phyloP scores from a whole-genome alignment of 2,329 filamentous ascomycete species.

The Fusarium continuum region DNA sequence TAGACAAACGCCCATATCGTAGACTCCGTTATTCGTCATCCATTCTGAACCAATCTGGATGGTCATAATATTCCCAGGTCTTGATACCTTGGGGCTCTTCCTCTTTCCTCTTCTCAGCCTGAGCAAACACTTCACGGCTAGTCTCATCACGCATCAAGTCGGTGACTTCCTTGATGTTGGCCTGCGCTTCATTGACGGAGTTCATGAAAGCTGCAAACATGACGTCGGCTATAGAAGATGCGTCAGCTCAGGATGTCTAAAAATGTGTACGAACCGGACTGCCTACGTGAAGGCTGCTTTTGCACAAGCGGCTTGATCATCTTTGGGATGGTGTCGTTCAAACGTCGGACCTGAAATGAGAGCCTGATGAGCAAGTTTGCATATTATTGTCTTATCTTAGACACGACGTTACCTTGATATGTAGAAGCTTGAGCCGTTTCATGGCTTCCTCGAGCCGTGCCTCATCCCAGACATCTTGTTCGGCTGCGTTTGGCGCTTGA shows the following conservation, averaged over 20 bases:
- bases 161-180: slow-evolving; percentile 62
- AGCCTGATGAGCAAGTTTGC: slow-evolving; percentile 30
- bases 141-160: slow-evolving; percentile 58
- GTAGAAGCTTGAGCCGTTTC: slow-evolving; percentile 62
- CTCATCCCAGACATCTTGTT: slow-evolving; percentile 56
- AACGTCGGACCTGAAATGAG: slow-evolving; percentile 45
- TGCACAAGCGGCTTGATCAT: slow-evolving; percentile 59
- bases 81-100: slow-evolving; percentile 66
- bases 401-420: slow-evolving; percentile 57
- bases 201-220: slow-evolving; percentile 59
- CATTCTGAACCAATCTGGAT: slow-evolving; percentile 65
- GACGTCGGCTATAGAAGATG: slow-evolving; percentile 55
- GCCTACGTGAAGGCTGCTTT: slow-evolving; percentile 62
- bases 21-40: slow-evolving; percentile 38
- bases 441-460: slow-evolving; percentile 60
- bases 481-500: slow-evolving; percentile 33
- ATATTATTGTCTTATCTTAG: slow-evolving; percentile 15
- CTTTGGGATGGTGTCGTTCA: slow-evolving; percentile 51
- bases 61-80: slow-evolving; percentile 66
- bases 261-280: slow-evolving; percentile 28
- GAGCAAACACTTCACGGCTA: slow-evolving; percentile 60
- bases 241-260: slow-evolving; percentile 18
- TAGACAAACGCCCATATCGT: slow-evolving; percentile 5
- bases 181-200: slow-evolving; percentile 57
- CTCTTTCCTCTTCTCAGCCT: slow-evolving; percentile 62